Conservation (phyloP, 768 basidiomycete genomes). For the Russula sp. region DNA sequence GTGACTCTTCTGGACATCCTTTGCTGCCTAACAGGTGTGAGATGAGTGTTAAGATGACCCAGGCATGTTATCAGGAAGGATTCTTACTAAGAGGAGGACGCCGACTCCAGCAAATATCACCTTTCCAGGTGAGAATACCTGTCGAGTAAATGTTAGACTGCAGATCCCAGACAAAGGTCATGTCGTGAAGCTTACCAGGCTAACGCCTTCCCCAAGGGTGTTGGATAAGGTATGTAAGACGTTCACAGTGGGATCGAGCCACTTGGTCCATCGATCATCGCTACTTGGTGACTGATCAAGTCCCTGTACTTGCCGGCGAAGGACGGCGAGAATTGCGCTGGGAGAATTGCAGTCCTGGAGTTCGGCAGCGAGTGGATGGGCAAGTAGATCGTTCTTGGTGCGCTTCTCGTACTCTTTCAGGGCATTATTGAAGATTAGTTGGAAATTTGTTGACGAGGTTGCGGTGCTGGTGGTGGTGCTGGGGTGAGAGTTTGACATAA, state of each 20-base stretch:
- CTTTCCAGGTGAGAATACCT: background rate
- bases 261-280: background rate
- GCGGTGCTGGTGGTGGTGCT: background rate
- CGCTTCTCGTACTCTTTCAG: background rate
- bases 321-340: background rate
- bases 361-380: background rate
- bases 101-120: background rate
- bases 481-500: background rate
- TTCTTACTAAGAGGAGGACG: background rate
- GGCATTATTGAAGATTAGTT: background rate
- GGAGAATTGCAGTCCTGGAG: conserved; percentile 5
- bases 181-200: background rate
- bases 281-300: background rate
- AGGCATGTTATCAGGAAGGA: background rate
- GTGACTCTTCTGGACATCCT: background rate
- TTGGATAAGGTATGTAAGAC: background rate
- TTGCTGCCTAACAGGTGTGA: background rate
- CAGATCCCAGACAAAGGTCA: background rate
- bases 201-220: background rate
- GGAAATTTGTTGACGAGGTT: background rate
- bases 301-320: background rate
- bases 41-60: background rate
- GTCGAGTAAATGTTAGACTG: background rate
- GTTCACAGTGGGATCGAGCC: background rate
- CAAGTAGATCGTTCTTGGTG: background rate